These are phyloP conservation scores for Magnolia changhungtana DNA, from an alignment of 164 flowering plant genomes.

Conservation along the genomic window DNA sequence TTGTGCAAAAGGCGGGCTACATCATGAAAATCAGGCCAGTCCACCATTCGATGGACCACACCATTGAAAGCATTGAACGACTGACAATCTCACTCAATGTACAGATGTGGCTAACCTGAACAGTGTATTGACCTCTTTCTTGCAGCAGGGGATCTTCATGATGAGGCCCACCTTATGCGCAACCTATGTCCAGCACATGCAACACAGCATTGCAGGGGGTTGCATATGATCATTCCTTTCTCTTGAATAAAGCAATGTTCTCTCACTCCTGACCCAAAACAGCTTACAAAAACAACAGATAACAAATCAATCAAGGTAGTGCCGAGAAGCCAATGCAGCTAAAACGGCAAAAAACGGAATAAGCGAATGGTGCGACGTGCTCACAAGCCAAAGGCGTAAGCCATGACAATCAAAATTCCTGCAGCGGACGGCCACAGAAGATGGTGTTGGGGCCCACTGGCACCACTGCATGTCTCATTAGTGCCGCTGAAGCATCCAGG, in stretches of 20 bases:
- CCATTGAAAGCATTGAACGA: no score
- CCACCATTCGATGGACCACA: no score
- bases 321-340: not conserved
- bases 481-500: slow-evolving; percentile 95
- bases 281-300: not conserved
- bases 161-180: no score
- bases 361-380: not conserved
- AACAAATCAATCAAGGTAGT: not conserved
- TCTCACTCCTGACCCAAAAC: not conserved
- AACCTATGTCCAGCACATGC: no score
- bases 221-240: not conserved
- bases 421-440: slow-evolving; percentile 20
- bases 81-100: no score
- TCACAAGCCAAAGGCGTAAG: slow-evolving; percentile 36
- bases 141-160: no score
- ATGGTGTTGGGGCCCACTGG: slow-evolving; percentile 16
- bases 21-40: no score
- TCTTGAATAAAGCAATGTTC: not conserved
- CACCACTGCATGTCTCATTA: slow-evolving; percentile 61
- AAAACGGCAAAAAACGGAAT: no score
- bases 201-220: not conserved
- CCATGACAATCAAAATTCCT: slow-evolving; percentile 31
- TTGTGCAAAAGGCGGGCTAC: no score
- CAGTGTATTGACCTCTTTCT: no score
- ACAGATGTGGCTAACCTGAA: no score